Evolutionary conservation across 129 eudicot genomes (phyloP), one percentile per base, ranked within the genome.

Genomic region (Ambrosia artemisiifolia): DNA sequence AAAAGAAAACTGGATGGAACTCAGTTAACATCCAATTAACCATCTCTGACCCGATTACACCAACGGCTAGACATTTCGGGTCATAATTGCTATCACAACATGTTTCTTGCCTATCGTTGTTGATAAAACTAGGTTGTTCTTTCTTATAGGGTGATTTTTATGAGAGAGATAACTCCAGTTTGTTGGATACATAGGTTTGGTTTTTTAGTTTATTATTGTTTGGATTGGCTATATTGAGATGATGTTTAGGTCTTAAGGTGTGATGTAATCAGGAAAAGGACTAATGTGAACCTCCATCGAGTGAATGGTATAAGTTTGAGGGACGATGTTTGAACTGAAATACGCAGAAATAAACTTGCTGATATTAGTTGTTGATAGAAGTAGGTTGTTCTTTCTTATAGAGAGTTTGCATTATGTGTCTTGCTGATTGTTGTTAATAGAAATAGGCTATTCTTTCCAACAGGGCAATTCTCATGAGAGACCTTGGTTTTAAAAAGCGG

Each of bases 91-190:
- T n/a, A n/a, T n/a, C n/a, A n/a, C 61, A 34, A 12, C 35, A 51
- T 51, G 49, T 51, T 18, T 11, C 33, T 50, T 33, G 43, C 24
- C 55, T 30, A 56, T 13, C 28, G 57, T 44, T 72, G 57, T 72
- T 59, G 46, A 60, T 61, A 30, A 60, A 72, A 59, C 17, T 38
- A 56, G 17, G 75, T 71, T 71, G 33, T 70, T 33, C 19, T 19
- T 70, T 54, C 63, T 20, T 4, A 6, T 35, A 38, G n/a, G 75
- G 28, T 3, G 9, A 3, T 13, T 54, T 34, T 70, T 1, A 17
- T 19, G 36, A 70, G 51, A 70, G 16, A 57, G 32, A 2, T 13
- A 32, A 6, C 5, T 60, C 32, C 13, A 32, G 1, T 30, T 28
- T 20, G 1, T 11, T 24, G 28, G 28, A 24, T 24, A 24, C 28